These are phyloP conservation scores for Posidonia australis DNA, from an alignment of 106 monocot species.

Conservation along the genomic window DNA sequence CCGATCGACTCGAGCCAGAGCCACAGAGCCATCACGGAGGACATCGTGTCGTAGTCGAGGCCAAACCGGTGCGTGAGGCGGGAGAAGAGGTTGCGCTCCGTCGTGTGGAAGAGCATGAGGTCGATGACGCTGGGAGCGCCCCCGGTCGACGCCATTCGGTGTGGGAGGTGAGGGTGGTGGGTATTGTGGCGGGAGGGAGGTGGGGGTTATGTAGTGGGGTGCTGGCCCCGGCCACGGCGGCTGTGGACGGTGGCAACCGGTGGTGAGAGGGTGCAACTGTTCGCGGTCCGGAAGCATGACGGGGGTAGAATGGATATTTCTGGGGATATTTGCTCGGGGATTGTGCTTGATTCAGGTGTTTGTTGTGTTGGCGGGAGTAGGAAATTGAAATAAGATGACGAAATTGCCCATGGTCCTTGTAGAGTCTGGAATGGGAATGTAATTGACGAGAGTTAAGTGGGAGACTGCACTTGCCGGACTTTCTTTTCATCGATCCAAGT, in stretches of 20 bases:
- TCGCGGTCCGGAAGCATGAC: too few relatives aligned
- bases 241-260: background rate
- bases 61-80: constrained; percentile 14
- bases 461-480: too few relatives aligned
- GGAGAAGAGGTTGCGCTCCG: constrained; percentile 28
- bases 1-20: constrained; percentile 69
- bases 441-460: too few relatives aligned
- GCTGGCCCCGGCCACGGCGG: background rate
- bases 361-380: too few relatives aligned
- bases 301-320: too few relatives aligned
- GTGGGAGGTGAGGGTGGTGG: background rate
- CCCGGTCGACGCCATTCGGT: background rate
- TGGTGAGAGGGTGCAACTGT: background rate
- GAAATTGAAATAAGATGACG: too few relatives aligned
- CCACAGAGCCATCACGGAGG: constrained; percentile 49
- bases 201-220: too few relatives aligned
- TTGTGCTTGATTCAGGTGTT: too few relatives aligned
- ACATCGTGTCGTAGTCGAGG: constrained; percentile 5
- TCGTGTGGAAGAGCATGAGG: constrained; percentile 40
- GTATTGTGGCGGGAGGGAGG: background rate
- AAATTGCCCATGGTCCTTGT: too few relatives aligned
- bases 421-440: too few relatives aligned
- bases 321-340: too few relatives aligned
- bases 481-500: too few relatives aligned
- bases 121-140: constrained; percentile 8